phyloP scores from a whole-genome alignment of 495 filamentous ascomycete genomes.

The Cetradonia linearis region DNA sequence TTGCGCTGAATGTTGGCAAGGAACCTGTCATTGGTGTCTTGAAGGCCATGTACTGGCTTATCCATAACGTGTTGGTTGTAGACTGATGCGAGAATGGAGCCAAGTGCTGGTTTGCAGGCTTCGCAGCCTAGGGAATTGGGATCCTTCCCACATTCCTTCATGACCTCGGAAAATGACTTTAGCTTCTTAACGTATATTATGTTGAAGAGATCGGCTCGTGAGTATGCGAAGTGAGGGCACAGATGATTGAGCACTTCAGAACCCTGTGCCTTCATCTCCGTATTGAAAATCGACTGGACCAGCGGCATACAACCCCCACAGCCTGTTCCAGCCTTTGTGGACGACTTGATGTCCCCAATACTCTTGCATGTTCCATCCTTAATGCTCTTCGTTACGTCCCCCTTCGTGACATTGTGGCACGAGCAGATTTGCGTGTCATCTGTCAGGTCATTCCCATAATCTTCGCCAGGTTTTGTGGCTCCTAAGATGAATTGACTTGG shows the following conservation, averaged over 20 bases:
- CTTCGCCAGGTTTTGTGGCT: slow-evolving; percentile 60
- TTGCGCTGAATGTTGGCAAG: slow-evolving; percentile 94
- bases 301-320: slow-evolving; percentile 93
- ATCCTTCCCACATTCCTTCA: slow-evolving; percentile 71
- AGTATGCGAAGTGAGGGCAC: slow-evolving; percentile 80
- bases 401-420: slow-evolving; percentile 93
- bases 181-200: slow-evolving; percentile 77
- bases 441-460: slow-evolving; percentile 59
- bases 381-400: slow-evolving; percentile 61
- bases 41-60: slow-evolving; percentile 61
- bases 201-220: slow-evolving; percentile 82
- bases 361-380: slow-evolving; percentile 79
- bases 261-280: slow-evolving; percentile 81
- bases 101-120: slow-evolving; percentile 79
- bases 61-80: slow-evolving; percentile 86
- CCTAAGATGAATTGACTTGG: slow-evolving; percentile 88
- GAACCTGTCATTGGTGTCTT: slow-evolving; percentile 90
- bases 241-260: slow-evolving; percentile 84
- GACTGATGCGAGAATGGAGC: slow-evolving; percentile 71
- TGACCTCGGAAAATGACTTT: slow-evolving; percentile 66
- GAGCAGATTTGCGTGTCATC: slow-evolving; percentile 91
- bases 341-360: slow-evolving; percentile 79
- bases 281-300: slow-evolving; percentile 87
- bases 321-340: slow-evolving; percentile 90
- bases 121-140: slow-evolving; percentile 76